phyloP scores from a whole-genome alignment of 2,329 filamentous ascomycete genomes.

The Penicillium hesseltinei region DNA sequence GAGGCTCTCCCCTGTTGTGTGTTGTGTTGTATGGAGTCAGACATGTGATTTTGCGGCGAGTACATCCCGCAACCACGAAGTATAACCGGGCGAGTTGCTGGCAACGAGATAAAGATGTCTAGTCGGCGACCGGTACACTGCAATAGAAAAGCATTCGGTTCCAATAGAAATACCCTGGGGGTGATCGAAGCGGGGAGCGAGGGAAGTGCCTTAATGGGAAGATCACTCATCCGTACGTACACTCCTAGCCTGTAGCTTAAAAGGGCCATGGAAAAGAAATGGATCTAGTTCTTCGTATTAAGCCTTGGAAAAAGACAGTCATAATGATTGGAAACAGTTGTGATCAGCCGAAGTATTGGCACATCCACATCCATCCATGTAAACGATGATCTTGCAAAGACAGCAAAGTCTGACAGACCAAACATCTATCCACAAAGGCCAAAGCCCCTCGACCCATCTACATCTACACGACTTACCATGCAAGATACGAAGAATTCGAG shows the following conservation, averaged over 20 bases:
- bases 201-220: not conserved
- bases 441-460: conserved; percentile 5
- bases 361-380: not conserved
- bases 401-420: not conserved
- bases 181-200: not conserved
- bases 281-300: not conserved
- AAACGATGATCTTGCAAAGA: no score
- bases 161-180: not conserved
- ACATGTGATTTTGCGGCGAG: not conserved
- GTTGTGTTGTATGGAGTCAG: not conserved
- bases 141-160: not conserved
- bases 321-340: not conserved
- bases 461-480: conserved; percentile 11
- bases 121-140: no score
- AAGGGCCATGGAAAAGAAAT: not conserved
- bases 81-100: no score
- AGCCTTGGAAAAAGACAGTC: not conserved
- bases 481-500: conserved; percentile 7
- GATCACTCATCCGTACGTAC: not conserved
- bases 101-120: no score
- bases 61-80: not conserved
- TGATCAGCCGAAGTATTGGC: not conserved
- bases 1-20: no score
- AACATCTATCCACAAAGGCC: not conserved
- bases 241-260: no score